phyloP scores from a whole-genome alignment of 495 filamentous ascomycete species.

The Podospora pseudoanserina region DNA sequence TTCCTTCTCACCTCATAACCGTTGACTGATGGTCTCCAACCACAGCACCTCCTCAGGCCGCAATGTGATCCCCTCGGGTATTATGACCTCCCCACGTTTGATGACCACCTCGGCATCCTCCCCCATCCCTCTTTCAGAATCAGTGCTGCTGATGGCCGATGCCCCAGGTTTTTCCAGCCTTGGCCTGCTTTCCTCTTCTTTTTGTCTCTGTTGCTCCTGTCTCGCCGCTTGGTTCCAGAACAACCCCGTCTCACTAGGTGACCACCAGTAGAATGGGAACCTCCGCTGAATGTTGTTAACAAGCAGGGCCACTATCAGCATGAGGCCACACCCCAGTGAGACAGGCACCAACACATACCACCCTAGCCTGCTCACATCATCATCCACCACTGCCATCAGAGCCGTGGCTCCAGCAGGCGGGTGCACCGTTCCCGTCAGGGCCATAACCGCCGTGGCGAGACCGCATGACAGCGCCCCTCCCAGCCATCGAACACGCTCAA shows the following conservation, averaged over 20 bases:
- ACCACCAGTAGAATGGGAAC: constrained; percentile 81
- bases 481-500: constrained; percentile 58
- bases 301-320: constrained; percentile 62
- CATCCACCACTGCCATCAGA: constrained; percentile 66
- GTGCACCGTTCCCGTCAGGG: constrained; percentile 72
- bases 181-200: constrained; percentile 14
- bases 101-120: constrained; percentile 22
- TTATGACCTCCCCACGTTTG: constrained; percentile 10
- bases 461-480: constrained; percentile 69
- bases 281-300: constrained; percentile 74
- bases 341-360: constrained; percentile 73
- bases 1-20: constrained; percentile 8
- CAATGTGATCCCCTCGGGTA: constrained; percentile 22
- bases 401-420: constrained; percentile 89
- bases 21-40: constrained; percentile 20
- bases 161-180: constrained; percentile 5
- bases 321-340: constrained; percentile 59
- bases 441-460: constrained; percentile 67
- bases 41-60: constrained; percentile 23
- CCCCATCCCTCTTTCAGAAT: constrained; percentile 9
- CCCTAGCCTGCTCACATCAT: constrained; percentile 54
- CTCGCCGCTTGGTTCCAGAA: constrained; percentile 23
- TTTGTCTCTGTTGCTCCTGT: constrained; percentile 1
- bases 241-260: constrained; percentile 42
- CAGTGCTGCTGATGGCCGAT: neutral